Percentiles rank a stretch among this genome's conserved stretches.
Conservation (phyloP, 2,329 filamentous ascomycete genomes). For the Zalaria sp. region DNA sequence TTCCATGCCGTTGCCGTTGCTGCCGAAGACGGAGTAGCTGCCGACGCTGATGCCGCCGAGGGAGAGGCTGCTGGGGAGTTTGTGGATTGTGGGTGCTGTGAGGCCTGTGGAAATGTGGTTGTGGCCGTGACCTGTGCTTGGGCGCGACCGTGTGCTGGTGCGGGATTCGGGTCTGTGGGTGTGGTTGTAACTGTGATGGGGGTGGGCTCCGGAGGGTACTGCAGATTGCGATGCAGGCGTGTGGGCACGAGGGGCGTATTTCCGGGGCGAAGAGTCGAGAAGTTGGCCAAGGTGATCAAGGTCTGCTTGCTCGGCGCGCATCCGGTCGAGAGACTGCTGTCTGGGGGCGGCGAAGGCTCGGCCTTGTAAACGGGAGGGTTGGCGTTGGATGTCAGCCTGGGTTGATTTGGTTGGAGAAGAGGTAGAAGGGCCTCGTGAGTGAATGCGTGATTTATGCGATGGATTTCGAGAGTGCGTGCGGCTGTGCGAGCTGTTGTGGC, state of each 20-base stretch:
- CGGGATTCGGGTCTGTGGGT: not conserved
- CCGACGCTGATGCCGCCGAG: constrained; percentile 7
- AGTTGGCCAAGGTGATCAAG: constrained; percentile 25
- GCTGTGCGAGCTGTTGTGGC: not conserved
- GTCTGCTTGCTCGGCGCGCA: constrained; percentile 26
- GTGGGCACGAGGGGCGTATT: constrained; percentile 17
- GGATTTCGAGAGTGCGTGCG: not conserved
- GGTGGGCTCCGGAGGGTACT: too few relatives aligned
- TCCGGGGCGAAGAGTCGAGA: constrained; percentile 30
- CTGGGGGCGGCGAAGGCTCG: constrained; percentile 38
- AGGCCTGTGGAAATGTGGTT: too few relatives aligned
- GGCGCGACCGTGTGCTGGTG: constrained; percentile 1
- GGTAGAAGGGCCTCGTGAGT: not conserved
- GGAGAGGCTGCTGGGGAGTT: constrained; percentile 5
- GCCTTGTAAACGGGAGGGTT: constrained; percentile 30
- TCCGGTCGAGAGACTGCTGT: constrained; percentile 34
- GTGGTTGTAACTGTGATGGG: not conserved
- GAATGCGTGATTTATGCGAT: not conserved
- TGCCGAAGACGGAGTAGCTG: constrained; percentile 7
- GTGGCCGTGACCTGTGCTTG: too few relatives aligned
- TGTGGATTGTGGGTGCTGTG: constrained; percentile 2
- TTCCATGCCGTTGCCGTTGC: constrained; percentile 6
- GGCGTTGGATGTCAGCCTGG: constrained; percentile 13
- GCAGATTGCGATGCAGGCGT: constrained; percentile 8
- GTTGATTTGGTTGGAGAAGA: not conserved